Conservation (phyloP, 164 flowering plant genomes). For the Tetrastigma voinierianum region DNA sequence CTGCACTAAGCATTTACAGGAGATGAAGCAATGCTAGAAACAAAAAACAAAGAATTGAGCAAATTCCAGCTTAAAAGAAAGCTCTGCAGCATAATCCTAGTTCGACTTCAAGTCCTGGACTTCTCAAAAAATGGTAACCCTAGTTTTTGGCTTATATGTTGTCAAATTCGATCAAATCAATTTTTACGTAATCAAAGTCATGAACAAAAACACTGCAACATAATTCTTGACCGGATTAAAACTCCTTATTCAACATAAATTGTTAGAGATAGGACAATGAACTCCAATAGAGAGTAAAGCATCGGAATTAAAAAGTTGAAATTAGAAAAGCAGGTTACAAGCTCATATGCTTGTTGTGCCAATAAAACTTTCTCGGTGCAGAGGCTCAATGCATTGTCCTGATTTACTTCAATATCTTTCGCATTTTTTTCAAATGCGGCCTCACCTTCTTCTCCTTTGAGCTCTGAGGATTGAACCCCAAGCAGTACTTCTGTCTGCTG, state of each 20-base stretch:
- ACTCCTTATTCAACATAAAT: not conserved
- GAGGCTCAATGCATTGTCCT: conserved; percentile 86
- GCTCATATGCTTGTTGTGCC: conserved; percentile 91
- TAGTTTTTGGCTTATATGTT: too few relatives aligned
- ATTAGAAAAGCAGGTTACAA: conserved; percentile 40
- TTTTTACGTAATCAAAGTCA: too few relatives aligned
- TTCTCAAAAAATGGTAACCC: too few relatives aligned
- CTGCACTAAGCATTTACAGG: too few relatives aligned
- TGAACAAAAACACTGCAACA: too few relatives aligned
- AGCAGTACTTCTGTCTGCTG: conserved; percentile 83
- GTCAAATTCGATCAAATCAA: too few relatives aligned
- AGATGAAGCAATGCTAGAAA: too few relatives aligned
- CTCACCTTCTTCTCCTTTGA: conserved; percentile 64
- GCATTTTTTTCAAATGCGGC: conserved; percentile 62
- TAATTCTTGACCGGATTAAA: too few relatives aligned
- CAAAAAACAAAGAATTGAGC: too few relatives aligned
- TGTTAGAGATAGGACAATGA: not conserved
- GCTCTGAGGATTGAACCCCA: conserved; percentile 61
- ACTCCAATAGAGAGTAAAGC: not conserved
- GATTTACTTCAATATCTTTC: conserved; percentile 82
- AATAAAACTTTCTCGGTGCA: conserved; percentile 96
- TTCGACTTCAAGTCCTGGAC: too few relatives aligned
- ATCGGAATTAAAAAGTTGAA: not conserved
- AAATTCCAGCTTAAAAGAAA: too few relatives aligned
- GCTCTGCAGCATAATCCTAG: too few relatives aligned